Conservation (phyloP, 139 green algal genomes). For the Nannochloris sp. region DNA sequence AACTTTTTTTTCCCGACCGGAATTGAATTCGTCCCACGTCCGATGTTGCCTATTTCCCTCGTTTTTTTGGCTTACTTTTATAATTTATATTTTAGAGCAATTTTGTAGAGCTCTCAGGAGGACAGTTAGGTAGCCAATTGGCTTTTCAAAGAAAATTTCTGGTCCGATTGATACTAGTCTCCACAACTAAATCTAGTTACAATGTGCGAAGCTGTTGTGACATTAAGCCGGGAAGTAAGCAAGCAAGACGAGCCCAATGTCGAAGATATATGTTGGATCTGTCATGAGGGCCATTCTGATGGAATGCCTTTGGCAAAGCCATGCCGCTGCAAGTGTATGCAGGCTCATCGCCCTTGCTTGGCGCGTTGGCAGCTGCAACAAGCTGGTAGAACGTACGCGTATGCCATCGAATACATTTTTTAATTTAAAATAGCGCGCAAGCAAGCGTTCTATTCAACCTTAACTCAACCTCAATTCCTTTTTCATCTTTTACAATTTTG, state of each 20-base stretch:
- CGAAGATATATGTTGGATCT: conserved; percentile 28
- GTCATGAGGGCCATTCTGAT: background rate
- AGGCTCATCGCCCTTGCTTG: conserved; percentile 18
- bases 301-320: background rate
- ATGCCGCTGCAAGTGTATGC: conserved; percentile 18
- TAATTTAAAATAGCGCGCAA: too few species aligned
- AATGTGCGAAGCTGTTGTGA: background rate
- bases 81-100: too few species aligned
- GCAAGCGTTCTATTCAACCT: background rate
- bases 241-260: background rate
- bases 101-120: too few species aligned
- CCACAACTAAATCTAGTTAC: too few species aligned
- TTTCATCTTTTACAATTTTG: background rate
- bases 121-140: too few species aligned
- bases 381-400: conserved; percentile 18
- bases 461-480: background rate
- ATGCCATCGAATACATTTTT: too few species aligned
- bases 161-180: too few species aligned
- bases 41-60: too few species aligned
- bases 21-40: too few species aligned
- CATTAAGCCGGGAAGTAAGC: background rate
- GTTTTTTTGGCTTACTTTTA: too few species aligned
- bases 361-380: conserved; percentile 28
- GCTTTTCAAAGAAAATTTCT: too few species aligned
- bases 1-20: too few species aligned